phyloP scores from a whole-genome alignment of 2,329 filamentous ascomycete genomes.

The Sporothrix protearum region DNA sequence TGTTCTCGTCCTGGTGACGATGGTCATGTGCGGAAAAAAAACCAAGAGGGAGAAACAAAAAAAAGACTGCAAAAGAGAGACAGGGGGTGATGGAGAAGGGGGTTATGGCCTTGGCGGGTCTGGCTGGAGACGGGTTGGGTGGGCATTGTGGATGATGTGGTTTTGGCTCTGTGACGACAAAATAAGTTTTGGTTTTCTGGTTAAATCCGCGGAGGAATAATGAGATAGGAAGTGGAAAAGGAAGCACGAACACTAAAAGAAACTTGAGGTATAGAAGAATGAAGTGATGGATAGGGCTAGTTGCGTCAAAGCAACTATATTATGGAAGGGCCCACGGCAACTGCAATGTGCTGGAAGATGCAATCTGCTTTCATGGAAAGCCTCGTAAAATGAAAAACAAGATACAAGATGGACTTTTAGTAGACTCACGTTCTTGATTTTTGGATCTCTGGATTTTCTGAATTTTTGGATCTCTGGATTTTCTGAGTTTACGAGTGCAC shows the following conservation, averaged over 20 bases:
- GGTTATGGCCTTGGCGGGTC: not conserved
- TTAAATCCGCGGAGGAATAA: conserved; percentile 21
- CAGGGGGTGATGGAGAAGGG: conserved; percentile 1
- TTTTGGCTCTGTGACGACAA: conserved; percentile 33
- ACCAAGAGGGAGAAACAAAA: not conserved
- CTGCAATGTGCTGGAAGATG: too few species aligned
- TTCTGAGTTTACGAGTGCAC: not conserved
- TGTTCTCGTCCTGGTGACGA: not conserved
- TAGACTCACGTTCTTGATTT: too few species aligned
- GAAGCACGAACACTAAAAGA: not conserved
- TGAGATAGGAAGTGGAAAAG: not conserved
- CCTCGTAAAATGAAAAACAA: too few species aligned
- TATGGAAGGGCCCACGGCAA: not conserved
- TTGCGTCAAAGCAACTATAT: not conserved
- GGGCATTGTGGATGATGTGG: not conserved
- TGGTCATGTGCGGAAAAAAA: not conserved
- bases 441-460: too few species aligned
- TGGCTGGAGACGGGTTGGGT: not conserved
- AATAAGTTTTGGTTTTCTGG: conserved; percentile 38
- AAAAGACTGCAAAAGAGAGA: not conserved
- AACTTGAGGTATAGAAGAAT: not conserved
- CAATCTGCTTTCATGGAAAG: too few species aligned
- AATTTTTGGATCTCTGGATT: too few species aligned
- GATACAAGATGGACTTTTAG: too few species aligned
- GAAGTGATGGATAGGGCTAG: not conserved